Evolutionary conservation across 805 yeast species (phyloP).

Genomic region (Cyberlindnera lachancei): DNA sequence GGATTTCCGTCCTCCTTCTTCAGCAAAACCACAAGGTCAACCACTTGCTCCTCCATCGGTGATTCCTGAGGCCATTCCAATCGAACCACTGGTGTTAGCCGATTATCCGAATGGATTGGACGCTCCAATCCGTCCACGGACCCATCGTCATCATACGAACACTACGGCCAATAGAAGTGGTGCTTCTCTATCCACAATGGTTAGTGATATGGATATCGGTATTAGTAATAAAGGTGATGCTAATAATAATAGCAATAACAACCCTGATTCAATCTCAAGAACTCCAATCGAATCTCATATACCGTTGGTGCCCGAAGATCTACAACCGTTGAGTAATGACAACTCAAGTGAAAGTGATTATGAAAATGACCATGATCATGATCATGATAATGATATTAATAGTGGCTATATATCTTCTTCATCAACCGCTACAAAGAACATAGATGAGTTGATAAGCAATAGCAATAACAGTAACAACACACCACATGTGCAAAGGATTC

Average conservation of each 20-base stretch:
- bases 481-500: constrained; percentile 25
- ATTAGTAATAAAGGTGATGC: no score
- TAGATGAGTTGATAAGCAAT: no score
- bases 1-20: constrained; percentile 79
- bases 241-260: no score
- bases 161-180: constrained; percentile 6
- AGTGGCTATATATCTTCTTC: constrained; percentile 15
- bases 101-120: constrained; percentile 66
- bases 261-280: constrained; percentile 9
- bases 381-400: constrained; percentile 8
- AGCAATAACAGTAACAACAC: constrained; percentile 12
- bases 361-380: constrained; percentile 10
- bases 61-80: constrained; percentile 71
- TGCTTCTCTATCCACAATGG: no score
- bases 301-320: constrained; percentile 50
- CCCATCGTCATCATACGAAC: constrained; percentile 23
- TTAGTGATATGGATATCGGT: no score
- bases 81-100: constrained; percentile 71
- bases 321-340: constrained; percentile 44
- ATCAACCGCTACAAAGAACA: no score
- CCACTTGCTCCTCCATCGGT: constrained; percentile 56
- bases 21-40: constrained; percentile 39
- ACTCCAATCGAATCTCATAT: constrained; percentile 25
- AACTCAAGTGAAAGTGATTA: constrained; percentile 31
- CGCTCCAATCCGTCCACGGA: constrained; percentile 54